These are phyloP conservation scores for Arthrobotrys sinensis DNA, from an alignment of 2,329 filamentous ascomycete species.

Conservation along the genomic window DNA sequence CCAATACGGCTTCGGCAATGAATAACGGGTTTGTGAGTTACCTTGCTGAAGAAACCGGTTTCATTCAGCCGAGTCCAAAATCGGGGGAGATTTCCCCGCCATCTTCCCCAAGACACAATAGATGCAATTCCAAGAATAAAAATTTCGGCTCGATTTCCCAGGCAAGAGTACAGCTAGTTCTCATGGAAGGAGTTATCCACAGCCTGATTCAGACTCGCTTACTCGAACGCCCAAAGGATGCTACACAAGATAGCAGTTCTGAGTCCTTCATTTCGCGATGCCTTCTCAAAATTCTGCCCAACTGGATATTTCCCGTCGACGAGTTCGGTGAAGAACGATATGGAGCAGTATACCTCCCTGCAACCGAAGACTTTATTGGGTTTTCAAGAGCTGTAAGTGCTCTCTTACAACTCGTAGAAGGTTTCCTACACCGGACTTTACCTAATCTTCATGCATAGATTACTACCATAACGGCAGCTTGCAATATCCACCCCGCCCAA, in stretches of 20 bases:
- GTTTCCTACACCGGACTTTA: not conserved
- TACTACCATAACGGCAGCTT: not conserved
- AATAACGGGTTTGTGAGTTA: not conserved
- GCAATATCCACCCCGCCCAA: not conserved
- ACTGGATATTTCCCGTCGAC: conserved; percentile 32
- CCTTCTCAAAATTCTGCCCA: conserved; percentile 22
- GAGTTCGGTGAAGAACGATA: conserved; percentile 33
- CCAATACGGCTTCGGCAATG: not conserved
- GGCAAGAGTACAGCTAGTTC: conserved; percentile 3
- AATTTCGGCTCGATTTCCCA: not conserved
- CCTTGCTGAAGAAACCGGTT: conserved; percentile 10
- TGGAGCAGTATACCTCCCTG: conserved; percentile 27
- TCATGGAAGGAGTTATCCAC: conserved; percentile 12
- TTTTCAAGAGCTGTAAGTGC: conserved; percentile 28
- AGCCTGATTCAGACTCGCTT: not conserved
- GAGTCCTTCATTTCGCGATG: not conserved
- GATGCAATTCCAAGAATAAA: not conserved
- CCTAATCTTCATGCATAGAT: not conserved
- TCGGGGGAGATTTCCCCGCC: not conserved
- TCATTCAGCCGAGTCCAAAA: not conserved
- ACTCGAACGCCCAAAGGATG: not conserved
- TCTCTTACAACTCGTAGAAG: not conserved
- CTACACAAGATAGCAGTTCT: too few relatives aligned
- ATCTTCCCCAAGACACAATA: not conserved
- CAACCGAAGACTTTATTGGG: not conserved